Evolutionary conservation across 2,329 filamentous ascomycete genomes (phyloP).

Genomic region (Fusarium longipes): DNA sequence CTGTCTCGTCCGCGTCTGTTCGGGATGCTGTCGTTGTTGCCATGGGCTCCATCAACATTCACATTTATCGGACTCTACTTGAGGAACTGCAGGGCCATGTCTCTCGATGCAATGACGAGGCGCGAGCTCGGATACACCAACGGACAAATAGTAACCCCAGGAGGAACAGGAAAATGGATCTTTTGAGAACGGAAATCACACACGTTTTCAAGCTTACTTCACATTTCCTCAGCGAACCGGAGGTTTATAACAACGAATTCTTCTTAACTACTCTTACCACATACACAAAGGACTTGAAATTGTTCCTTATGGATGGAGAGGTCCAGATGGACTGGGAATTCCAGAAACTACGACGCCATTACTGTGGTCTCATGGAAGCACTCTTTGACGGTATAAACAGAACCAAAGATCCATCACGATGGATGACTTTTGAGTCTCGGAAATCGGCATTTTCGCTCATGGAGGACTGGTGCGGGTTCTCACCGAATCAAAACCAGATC

Average conservation of each 20-base stretch:
- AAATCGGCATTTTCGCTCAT: conserved; percentile 96
- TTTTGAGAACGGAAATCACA: conserved; percentile 91
- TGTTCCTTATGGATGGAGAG: conserved; percentile 94
- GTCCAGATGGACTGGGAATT: conserved; percentile 96
- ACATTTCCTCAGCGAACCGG: conserved; percentile 82
- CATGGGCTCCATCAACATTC: conserved; percentile 93
- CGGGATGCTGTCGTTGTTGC: conserved; percentile 91
- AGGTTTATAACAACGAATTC: conserved; percentile 88
- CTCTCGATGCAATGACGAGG: conserved; percentile 86
- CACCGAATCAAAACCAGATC: conserved; percentile 87
- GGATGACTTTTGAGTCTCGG: conserved; percentile 97
- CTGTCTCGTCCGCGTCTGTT: conserved; percentile 81
- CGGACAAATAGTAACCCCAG: conserved; percentile 85
- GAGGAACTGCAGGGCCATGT: conserved; percentile 92
- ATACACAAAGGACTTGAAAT: conserved; percentile 90
- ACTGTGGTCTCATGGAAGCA: conserved; percentile 92
- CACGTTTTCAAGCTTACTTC: conserved; percentile 96
- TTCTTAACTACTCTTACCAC: conserved; percentile 87
- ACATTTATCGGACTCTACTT: conserved; percentile 89
- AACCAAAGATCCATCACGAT: conserved; percentile 84
- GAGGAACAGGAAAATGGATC: conserved; percentile 84
- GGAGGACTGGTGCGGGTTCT: conserved; percentile 99
- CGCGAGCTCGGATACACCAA: conserved; percentile 86
- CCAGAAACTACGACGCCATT: conserved; percentile 89
- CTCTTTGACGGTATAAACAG: conserved; percentile 91